These are phyloP conservation scores for Mollisiaceae sp. DNA, from an alignment of 2,329 filamentous ascomycete species.

Conservation along the genomic window DNA sequence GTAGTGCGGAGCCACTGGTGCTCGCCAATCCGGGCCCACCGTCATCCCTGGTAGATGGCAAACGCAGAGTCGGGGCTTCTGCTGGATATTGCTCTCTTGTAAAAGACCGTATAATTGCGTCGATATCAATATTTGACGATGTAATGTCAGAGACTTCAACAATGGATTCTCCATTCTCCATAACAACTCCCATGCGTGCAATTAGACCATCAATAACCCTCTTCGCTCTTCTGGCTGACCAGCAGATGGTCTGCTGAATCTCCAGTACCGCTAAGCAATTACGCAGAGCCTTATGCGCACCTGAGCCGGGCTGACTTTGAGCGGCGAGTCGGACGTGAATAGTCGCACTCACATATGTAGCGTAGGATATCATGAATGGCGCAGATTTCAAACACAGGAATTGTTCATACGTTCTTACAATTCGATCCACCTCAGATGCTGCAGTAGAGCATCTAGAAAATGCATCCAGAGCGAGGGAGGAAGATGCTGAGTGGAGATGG, in stretches of 20 bases:
- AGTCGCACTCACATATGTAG: constrained; percentile 50
- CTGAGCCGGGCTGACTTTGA: constrained; percentile 20
- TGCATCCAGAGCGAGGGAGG: constrained; percentile 49
- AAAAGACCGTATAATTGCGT: constrained; percentile 19
- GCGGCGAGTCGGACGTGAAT: constrained; percentile 25
- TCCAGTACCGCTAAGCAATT: constrained; percentile 17
- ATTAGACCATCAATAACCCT: constrained; percentile 15
- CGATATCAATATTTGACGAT: constrained; percentile 16
- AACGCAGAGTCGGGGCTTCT: not conserved
- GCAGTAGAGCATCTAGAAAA: constrained; percentile 50
- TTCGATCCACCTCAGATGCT: constrained; percentile 50
- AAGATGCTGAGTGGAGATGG: constrained; percentile 51
- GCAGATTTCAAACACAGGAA: constrained; percentile 52
- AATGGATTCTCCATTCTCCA: constrained; percentile 1
- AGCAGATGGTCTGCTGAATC: constrained; percentile 17
- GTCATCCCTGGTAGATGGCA: no score
- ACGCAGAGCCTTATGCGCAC: constrained; percentile 12
- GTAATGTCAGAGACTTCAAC: not conserved
- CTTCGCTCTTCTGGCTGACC: constrained; percentile 21
- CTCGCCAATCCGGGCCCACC: not conserved
- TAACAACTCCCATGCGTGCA: constrained; percentile 13
- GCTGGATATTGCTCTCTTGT: not conserved
- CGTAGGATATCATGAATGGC: constrained; percentile 60
- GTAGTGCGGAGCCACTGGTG: not conserved
- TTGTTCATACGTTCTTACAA: constrained; percentile 51